Base-by-base conservation (phyloP, 306 rosid genomes). In the Senna siamea region DNA sequence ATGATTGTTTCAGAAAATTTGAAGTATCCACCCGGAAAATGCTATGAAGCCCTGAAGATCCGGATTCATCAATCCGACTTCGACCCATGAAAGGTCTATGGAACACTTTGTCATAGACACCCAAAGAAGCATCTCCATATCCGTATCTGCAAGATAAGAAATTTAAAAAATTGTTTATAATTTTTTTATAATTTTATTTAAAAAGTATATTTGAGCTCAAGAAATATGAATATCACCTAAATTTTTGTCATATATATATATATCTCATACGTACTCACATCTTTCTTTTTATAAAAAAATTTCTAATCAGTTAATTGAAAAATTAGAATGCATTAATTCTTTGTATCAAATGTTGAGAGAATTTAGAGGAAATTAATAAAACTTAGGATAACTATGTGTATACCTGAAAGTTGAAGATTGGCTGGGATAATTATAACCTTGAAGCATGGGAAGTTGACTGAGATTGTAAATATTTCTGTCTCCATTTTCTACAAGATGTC, bases 371-470 rank as follows among this genome's bases (percentile, higher is more conserved):
- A n/a, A n/a, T n/a, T n/a, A n/a, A n/a, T n/a, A n/a, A n/a, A n/a
- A n/a, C n/a, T n/a, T n/a, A n/a, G 30, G 2, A 26, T 26, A 26
- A 26, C 3, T 26, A 1, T 26, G 30, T 26, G 30, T 47, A 7
- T 84, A 87, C 96, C 92, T 81, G 56, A 76, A 60, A 47, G 75
- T 46, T 79, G 89, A 75, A 80, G 7, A 56, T 74, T 87, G 86
- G 79, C 52, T 80, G 72, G 83, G 84, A 77, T 37, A 37, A 7
- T 79, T 82, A 64, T 80, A 86, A 40, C 90, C 92, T 86, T 89
- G 98, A 77, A 93, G 88, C 92, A 93, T 88, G 38, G 97, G 91
- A 82, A 93, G 82, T 80, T 89, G 97, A 84, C 88, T 91, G 75
- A 93, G 84, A 66, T 83, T 88, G 62, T 86, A 93, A 63, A 91